Base-by-base conservation (phyloP, 2,329 filamentous ascomycete genomes). In the Thermomyces lanuginosus region DNA sequence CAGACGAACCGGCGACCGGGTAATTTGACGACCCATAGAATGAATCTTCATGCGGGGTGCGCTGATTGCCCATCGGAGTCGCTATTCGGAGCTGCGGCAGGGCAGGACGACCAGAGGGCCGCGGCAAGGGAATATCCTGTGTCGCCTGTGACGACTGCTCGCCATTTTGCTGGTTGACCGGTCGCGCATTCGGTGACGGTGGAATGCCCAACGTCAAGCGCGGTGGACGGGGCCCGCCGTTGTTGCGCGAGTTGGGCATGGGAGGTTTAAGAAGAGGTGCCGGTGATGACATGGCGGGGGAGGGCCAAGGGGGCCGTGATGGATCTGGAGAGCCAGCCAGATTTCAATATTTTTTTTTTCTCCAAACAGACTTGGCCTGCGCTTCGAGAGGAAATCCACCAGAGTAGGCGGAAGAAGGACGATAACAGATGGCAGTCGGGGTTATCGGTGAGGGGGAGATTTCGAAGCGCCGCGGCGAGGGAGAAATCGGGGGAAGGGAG, bases 131-230 rank as follows among this genome's bases (percentile, higher is more conserved):
- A 37, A 49, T 44, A 39, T 46, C 43, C 32, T 42, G 46, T 41
- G 43, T 48, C 41, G 45, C 44, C 47, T 41, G 46, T 45, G 16
- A 48, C n/a, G n/a, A n/a, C n/a, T n/a, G 56, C 43, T 63, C 53
- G 39, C 61, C 64, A 39, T 42, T 41, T 9, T 16, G 12, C 16
- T 36, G 40, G 19, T 67, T 69, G 27, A 89, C 71, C 2, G 84
- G 73, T 51, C 84, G 81, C 35, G 65, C 76, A 55, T 72, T 86
- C 25, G 82, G 80, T 18, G 82, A 92, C 1, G 79, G 74, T 19
- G 86, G 86, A 32, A 95, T 95, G 23, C 84, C 80, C 30, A 95
- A 69, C 22, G 83, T 86, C 32, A 95, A 67, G 42, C 78, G 73
- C 15, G 82, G 82, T 28, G 76, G 64, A 36, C 77, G 66, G 33